These are phyloP conservation scores for Agrocybe pediades DNA, from an alignment of 768 basidiomycete genomes.

Conservation along the genomic window DNA sequence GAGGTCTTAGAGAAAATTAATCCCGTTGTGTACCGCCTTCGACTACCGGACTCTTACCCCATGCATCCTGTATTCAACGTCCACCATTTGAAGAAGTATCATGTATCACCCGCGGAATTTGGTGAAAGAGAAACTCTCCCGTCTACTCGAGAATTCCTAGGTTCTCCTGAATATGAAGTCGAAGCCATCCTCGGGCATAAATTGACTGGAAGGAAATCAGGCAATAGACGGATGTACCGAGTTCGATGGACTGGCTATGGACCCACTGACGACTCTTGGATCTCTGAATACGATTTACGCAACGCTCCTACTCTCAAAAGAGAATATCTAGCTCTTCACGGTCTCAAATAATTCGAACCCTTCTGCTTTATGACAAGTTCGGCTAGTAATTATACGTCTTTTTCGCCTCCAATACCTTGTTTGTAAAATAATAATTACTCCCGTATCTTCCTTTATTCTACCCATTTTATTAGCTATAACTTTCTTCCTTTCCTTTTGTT, in stretches of 20 bases:
- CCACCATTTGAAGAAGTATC: conserved; percentile 22
- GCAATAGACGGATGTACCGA: conserved; percentile 15
- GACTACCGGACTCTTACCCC: conserved; percentile 23
- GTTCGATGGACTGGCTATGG: conserved; percentile 24
- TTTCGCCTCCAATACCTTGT: too few species aligned
- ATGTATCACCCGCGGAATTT: conserved; percentile 9
- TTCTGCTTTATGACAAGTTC: too few species aligned
- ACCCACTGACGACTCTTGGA: conserved; percentile 23
- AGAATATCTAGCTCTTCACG: conserved; percentile 7
- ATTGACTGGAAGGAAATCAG: conserved; percentile 8
- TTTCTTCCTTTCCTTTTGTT: too few species aligned
- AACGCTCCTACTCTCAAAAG: conserved; percentile 23
- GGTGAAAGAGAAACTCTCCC: conserved; percentile 15
- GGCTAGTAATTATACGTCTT: too few species aligned
- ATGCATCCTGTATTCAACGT: conserved; percentile 27
- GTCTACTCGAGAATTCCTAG: conserved; percentile 15
- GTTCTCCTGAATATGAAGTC: conserved; percentile 18
- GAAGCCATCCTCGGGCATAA: conserved; percentile 14
- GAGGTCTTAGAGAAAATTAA: conserved; percentile 26
- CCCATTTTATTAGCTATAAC: too few species aligned
- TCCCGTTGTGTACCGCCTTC: conserved; percentile 21
- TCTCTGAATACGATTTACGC: conserved; percentile 19
- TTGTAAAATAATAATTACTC: neutral
- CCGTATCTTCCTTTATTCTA: too few species aligned
- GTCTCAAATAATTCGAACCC: neutral